These are phyloP conservation scores for Porpolomopsis calyptriformis DNA, from an alignment of 768 basidiomycete species.

Conservation along the genomic window DNA sequence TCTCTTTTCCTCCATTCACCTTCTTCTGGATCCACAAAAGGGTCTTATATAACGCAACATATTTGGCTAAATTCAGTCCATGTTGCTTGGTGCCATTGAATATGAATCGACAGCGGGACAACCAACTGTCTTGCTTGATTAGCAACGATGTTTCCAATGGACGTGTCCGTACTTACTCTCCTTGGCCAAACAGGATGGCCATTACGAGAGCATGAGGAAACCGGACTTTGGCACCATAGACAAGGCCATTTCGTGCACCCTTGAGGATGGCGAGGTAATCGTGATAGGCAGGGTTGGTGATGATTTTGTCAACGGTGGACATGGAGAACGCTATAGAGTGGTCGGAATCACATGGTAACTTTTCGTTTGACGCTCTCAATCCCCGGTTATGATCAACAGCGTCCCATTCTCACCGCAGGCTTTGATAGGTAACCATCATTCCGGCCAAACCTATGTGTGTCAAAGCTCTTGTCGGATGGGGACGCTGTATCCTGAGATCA, in stretches of 20 bases:
- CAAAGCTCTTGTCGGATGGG: too few relatives aligned
- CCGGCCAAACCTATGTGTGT: too few relatives aligned
- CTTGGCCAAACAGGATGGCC: constrained; percentile 87
- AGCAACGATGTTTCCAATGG: constrained; percentile 1
- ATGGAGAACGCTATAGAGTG: constrained; percentile 3
- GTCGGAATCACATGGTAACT: too few relatives aligned
- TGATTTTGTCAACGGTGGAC: constrained; percentile 29
- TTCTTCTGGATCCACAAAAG: constrained; percentile 75
- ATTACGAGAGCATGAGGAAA: constrained; percentile 96
- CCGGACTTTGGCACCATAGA: constrained; percentile 83
- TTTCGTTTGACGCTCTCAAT: too few relatives aligned
- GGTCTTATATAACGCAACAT: constrained; percentile 88
- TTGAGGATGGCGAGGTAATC: constrained; percentile 90
- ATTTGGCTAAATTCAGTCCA: constrained; percentile 85
- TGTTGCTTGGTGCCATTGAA: constrained; percentile 83
- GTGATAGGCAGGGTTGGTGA: constrained; percentile 68
- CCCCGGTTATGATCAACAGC: too few relatives aligned
- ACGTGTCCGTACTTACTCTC: constrained; percentile 57
- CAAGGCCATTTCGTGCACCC: constrained; percentile 83
- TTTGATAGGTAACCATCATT: too few relatives aligned
- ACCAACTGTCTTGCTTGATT: constrained; percentile 44
- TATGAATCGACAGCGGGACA: constrained; percentile 53
- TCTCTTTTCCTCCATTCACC: constrained; percentile 71
- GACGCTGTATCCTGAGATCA: too few relatives aligned
- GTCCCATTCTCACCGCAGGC: too few relatives aligned